Evolutionary conservation across 1,139 yeast genomes (phyloP), one percentile per base, ranked within the genome.

Genomic region (Kluyveromyces sp.): DNA sequence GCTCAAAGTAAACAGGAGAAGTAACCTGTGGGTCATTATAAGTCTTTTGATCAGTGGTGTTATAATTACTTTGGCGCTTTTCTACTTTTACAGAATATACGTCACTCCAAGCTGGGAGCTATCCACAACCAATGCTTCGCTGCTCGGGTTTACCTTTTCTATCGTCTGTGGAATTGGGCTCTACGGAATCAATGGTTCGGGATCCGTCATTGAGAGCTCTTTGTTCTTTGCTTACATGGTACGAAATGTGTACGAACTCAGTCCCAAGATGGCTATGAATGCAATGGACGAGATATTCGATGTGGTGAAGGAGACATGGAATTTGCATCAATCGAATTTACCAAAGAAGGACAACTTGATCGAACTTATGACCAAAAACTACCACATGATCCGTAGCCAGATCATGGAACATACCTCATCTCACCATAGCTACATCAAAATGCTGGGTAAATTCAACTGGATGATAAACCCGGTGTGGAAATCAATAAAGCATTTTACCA

Each of bases 121-220:
- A 40, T 87, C 84, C 34, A 71, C 83, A 38, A 70, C 80, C 28
- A 80, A 84, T 38, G 94, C 96, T 0, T 81, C 95, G 0, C 67
- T 92, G 44, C 72, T 92, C 48, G 97, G 97, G 6, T 84, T 89
- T 1, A 78, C 86, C 7, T 72, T 92, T 49, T 85, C 96, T 0
- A 66, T 83, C 39, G 83, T 94, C 1, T 68, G 78, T 7, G 79
- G 88, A 8, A 66, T 92, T 34, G 87, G 95, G 1, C 65, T 86
- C 8, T 88, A 76, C 63, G 98, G 97, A 1, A 87, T 85, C 18
- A 79, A 92, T 6, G 82, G 84, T 11, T 77, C 76, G 49, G 96
- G 97, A 3, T 83, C 92, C n/a, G 81, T 92, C 30, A 75, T 88
- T 46, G 98, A 92, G 64, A 77, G 89, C 29, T 84, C 95, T 6